phyloP scores from a whole-genome alignment of 768 basidiomycete species.

The Boletus sp. region DNA sequence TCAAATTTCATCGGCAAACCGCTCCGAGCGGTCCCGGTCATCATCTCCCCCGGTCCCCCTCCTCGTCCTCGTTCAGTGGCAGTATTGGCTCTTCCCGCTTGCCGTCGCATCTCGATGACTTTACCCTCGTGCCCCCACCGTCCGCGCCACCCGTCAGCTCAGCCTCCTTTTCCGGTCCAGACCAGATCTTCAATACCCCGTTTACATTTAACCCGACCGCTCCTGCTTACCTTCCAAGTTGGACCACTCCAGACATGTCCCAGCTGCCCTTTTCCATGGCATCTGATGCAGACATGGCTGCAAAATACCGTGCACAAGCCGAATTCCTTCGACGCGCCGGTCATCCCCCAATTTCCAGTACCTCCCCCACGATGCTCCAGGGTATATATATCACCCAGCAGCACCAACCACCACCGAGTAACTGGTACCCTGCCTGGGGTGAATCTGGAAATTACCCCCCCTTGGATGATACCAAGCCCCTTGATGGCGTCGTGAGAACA shows the following conservation, averaged over 20 bases:
- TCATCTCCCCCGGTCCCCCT: constrained; percentile 34
- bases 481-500: constrained; percentile 19
- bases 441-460: constrained; percentile 22
- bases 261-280: constrained; percentile 20
- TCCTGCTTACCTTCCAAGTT: constrained; percentile 16
- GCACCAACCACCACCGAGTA: constrained; percentile 11
- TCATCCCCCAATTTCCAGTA: constrained; percentile 7
- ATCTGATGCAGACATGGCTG: constrained; percentile 40
- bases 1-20: constrained; percentile 82
- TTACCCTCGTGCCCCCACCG: constrained; percentile 41
- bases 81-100: constrained; percentile 20
- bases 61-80: constrained; percentile 29
- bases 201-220: constrained; percentile 30
- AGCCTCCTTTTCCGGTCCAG: constrained; percentile 17
- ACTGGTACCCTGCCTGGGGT: constrained; percentile 29
- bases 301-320: constrained; percentile 47
- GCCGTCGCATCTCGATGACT: constrained; percentile 39
- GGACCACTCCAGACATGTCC: constrained; percentile 20
- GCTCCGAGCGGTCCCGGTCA: constrained; percentile 78
- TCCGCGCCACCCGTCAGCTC: constrained; percentile 30
- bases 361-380: constrained; percentile 6
- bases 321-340: constrained; percentile 42
- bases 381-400: constrained; percentile 21
- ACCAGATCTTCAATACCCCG: constrained; percentile 31
- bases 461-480: constrained; percentile 31